Percentiles rank a stretch among this genome's conserved stretches.
phyloP scores from a whole-genome alignment of 108 stramenopile species.

The Cyclotella cryptica region DNA sequence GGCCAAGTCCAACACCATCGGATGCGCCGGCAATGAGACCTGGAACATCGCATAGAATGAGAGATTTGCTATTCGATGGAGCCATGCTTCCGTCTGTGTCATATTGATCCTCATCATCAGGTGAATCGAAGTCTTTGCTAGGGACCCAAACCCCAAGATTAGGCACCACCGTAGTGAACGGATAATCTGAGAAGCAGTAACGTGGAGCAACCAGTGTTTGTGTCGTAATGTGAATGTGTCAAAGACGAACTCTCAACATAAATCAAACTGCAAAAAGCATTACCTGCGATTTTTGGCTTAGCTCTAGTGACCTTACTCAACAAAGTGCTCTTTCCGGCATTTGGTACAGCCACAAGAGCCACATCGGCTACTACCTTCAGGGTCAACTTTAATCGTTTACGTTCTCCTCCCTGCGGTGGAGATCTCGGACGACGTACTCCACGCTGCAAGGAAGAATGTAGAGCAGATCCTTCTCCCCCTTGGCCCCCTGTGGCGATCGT shows the following conservation, averaged over 20 bases:
- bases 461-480: constrained; percentile 74
- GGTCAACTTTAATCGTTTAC: constrained; percentile 83
- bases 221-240: no score
- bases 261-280: not conserved
- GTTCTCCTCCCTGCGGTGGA: constrained; percentile 78
- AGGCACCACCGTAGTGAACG: constrained; percentile 96
- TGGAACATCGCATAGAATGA: constrained; percentile 94
- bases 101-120: constrained; percentile 31
- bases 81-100: constrained; percentile 26
- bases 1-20: constrained; percentile 88
- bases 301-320: constrained; percentile 91
- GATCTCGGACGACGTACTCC: constrained; percentile 74
- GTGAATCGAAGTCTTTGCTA: constrained; percentile 20
- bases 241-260: not conserved
- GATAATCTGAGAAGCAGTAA: constrained; percentile 68
- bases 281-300: constrained; percentile 92
- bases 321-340: constrained; percentile 96
- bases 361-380: constrained; percentile 97
- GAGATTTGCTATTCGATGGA: constrained; percentile 71
- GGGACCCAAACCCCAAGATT: constrained; percentile 96
- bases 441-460: constrained; percentile 49
- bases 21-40: constrained; percentile 92
- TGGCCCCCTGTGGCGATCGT: constrained; percentile 75
- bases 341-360: constrained; percentile 95
- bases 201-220: not conserved